Evolutionary conservation across 148 eudicot genomes (phyloP), one percentile per base, ranked within the genome.

Genomic region (Fagopyrum esculentum): DNA sequence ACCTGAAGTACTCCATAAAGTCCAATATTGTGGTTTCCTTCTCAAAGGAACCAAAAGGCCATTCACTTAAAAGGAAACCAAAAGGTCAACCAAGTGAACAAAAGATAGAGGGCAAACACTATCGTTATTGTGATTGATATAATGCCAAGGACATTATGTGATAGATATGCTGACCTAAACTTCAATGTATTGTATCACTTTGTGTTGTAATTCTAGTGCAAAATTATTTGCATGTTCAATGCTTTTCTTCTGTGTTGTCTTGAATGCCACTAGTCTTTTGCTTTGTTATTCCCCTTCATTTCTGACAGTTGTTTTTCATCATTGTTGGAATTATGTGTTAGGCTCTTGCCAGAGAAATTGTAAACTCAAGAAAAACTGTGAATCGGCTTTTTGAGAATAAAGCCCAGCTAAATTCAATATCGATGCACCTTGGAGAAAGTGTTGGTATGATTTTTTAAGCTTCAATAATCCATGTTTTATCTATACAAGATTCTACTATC

Each of bases 371-470:
- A 57, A 84, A 76, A 83, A 90, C 96, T 75, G 98, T 95, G 80
- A 95, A 95, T 82, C 98, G 96, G 45, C 92, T 95, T 71, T 85
- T 92, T 78, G 98, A 95, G 82, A 95, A 95, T 78, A 95, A 90
- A 84, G 98, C 98, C 56, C 98, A 95, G 76, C 81, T 95, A 75
- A 95, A 95, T 82, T 95, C 98, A 68, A 90, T 95, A 81, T 95
- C 98, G 70, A 95, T 95, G 98, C 98, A 95, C 82, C 97, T 95
- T 40, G 98, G 98, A 71, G 98, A 95, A 84, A 95, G 98, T 81
- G 98, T 95, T 80, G 98, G 98, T 95, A 95, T 79, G 84, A 45
- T 80, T 47, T 17, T 46, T 46, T 71, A 47, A 3, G 0, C 10
- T 19, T 71, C 30, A 6, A 13, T n/a, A 35, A 71, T 46, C 35